Base-by-base conservation (phyloP, 768 basidiomycete species). In the Kondoa malvinella region DNA sequence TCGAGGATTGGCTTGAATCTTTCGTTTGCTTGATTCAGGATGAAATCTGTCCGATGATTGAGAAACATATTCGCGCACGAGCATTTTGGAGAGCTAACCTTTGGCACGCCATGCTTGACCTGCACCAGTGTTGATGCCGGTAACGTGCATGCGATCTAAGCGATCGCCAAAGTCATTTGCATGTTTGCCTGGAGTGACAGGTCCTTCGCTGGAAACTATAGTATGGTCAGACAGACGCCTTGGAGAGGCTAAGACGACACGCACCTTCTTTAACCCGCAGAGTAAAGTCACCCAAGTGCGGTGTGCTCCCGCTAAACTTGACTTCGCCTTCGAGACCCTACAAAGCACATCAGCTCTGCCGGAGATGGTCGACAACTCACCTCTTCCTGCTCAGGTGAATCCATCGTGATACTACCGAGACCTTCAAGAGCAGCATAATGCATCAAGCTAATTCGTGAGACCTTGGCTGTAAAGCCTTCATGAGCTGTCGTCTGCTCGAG, bases 351-450 rank as follows among this genome's bases (percentile, higher is more conserved):
- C 31, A 25, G 57, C 25, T 33, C 8, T 26, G 29, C 40, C 64
- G 56, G 3, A 34, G n/a, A 60, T 34, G 3, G 0, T 0, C 25
- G 26, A n/a, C 33, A 56, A 76, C 83, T 27, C 71, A 90, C 89
- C 76, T 87, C 83, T 69, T 87, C 84, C 63, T 86, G 80, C 73
- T 86, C 85, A 33, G 86, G 85, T 0, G 84, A 87, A 63, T 87
- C 86, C 81, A 95, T 82, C 68, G 87, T 84, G 29, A 96, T 69
- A 1, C 82, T 84, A 16, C 94, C 92, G 1, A 92, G 78, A 0
- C 92, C 92, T 73, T 96, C 91, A 32, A 92, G 77, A 0, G 90
- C 91, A 71, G 87, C 78, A 74, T 96, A 94, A 75, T 90, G 94
- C 64, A 96, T 82, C 1, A 87, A 79, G 1, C 91, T 89, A 32